These are phyloP conservation scores for Nakataea oryzae DNA, from an alignment of 2,329 filamentous ascomycete genomes.

Conservation along the genomic window DNA sequence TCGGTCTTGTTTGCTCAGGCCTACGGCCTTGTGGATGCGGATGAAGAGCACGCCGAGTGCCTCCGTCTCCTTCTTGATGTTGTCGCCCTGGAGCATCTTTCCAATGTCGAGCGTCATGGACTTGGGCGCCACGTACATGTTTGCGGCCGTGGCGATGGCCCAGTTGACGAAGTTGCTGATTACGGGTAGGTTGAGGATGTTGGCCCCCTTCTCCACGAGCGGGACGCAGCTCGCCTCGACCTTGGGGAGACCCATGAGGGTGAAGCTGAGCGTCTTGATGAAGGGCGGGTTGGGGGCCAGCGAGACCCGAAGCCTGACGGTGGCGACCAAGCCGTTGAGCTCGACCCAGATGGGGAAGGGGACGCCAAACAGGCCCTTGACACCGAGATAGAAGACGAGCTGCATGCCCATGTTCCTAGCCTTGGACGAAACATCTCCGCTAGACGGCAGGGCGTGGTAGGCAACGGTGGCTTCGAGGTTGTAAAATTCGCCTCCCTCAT, in stretches of 20 bases:
- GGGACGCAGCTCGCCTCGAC: slow-evolving; percentile 83
- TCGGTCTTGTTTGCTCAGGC: slow-evolving; percentile 82
- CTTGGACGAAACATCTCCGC: slow-evolving; percentile 62
- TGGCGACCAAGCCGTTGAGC: slow-evolving; percentile 82
- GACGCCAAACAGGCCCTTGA: slow-evolving; percentile 81
- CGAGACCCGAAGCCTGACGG: slow-evolving; percentile 70
- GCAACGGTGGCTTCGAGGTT: slow-evolving; percentile 86
- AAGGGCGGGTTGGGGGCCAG: slow-evolving; percentile 88
- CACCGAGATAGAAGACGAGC: slow-evolving; percentile 83
- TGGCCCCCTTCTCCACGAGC: slow-evolving; percentile 83
- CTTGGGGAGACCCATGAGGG: slow-evolving; percentile 86
- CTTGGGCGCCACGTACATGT: slow-evolving; percentile 90
- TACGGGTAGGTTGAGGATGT: slow-evolving; percentile 80
- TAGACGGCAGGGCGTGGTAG: slow-evolving; percentile 75
- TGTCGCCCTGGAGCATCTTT: slow-evolving; percentile 83
- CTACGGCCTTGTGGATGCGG: slow-evolving; percentile 77
- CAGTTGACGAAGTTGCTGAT: slow-evolving; percentile 98
- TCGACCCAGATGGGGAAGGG: slow-evolving; percentile 84
- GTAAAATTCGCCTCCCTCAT: slow-evolving; percentile 86
- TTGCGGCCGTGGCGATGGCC: slow-evolving; percentile 76
- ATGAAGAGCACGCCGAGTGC: slow-evolving; percentile 88
- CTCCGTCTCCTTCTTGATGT: slow-evolving; percentile 79
- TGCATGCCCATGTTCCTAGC: slow-evolving; percentile 97
- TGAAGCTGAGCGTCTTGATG: slow-evolving; percentile 84
- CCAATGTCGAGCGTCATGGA: slow-evolving; percentile 85